These are phyloP conservation scores for Coniferiporia weirii DNA, from an alignment of 1,284 basidiomycete genomes.

Conservation along the genomic window DNA sequence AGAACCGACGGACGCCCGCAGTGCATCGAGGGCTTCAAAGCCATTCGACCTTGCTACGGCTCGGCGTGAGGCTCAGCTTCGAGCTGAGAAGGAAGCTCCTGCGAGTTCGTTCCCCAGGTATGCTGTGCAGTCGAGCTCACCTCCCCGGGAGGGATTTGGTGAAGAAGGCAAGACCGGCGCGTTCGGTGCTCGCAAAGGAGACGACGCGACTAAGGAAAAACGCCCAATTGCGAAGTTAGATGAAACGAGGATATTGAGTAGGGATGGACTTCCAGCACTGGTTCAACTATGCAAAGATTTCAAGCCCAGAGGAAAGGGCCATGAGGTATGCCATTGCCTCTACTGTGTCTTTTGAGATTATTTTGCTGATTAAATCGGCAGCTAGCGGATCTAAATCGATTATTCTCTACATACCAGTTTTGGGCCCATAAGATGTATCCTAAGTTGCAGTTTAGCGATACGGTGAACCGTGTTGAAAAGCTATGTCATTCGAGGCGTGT, in stretches of 20 bases:
- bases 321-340: conserved; percentile 57
- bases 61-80: conserved; percentile 47
- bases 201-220: conserved; percentile 40
- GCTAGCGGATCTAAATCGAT: conserved; percentile 69
- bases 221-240: conserved; percentile 60
- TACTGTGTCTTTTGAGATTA: conserved; percentile 1
- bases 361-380: conserved; percentile 27
- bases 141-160: conserved; percentile 31
- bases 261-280: conserved; percentile 73
- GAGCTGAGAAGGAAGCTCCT: conserved; percentile 28
- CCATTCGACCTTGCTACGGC: conserved; percentile 47
- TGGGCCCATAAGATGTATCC: conserved; percentile 92
- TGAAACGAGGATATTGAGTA: conserved; percentile 64
- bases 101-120: conserved; percentile 34
- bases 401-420: conserved; percentile 82
- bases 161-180: conserved; percentile 22
- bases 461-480: conserved; percentile 76
- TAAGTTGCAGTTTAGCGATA: conserved; percentile 80
- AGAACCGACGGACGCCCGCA: conserved; percentile 28
- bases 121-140: conserved; percentile 45
- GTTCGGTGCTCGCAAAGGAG: conserved; percentile 27
- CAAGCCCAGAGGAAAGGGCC: conserved; percentile 79
- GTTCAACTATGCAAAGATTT: conserved; percentile 70
- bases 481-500: conserved; percentile 80
- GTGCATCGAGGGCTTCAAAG: conserved; percentile 34